These are phyloP conservation scores for Fusarium continuum DNA, from an alignment of 2,329 filamentous ascomycete species.

Conservation along the genomic window DNA sequence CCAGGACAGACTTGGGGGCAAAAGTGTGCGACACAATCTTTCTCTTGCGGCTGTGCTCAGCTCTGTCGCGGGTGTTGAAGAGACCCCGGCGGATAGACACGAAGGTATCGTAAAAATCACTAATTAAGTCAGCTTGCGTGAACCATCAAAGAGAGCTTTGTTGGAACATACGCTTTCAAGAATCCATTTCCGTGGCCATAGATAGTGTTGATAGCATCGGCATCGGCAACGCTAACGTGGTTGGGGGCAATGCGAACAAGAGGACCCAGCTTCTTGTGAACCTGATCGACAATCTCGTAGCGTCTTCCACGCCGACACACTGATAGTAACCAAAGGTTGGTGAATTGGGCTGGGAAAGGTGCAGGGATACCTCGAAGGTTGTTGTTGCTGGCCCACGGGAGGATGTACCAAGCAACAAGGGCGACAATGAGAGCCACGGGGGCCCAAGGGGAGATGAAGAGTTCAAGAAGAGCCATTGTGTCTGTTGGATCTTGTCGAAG, in stretches of 20 bases:
- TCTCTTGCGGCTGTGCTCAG: slow-evolving; percentile 85
- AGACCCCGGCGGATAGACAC: slow-evolving; percentile 86
- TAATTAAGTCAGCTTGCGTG: slow-evolving; percentile 45
- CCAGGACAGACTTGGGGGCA: slow-evolving; percentile 78
- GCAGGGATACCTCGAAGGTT: slow-evolving; percentile 66
- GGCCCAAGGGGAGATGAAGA: slow-evolving; percentile 35
- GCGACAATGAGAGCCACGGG: slow-evolving; percentile 13
- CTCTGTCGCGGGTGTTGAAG: slow-evolving; percentile 87
- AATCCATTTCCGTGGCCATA: slow-evolving; percentile 85
- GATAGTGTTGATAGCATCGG: slow-evolving; percentile 75
- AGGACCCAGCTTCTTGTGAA: slow-evolving; percentile 78
- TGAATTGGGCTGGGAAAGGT: slow-evolving; percentile 71
- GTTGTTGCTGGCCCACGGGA: slow-evolving; percentile 60
- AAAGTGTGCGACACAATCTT: slow-evolving; percentile 94
- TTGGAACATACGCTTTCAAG: slow-evolving; percentile 66
- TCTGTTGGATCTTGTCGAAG: no score
- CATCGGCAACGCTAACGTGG: slow-evolving; percentile 84
- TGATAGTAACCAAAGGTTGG: slow-evolving; percentile 81
- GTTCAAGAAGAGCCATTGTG: slow-evolving; percentile 33
- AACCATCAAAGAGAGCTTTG: accelerated
- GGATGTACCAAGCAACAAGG: slow-evolving; percentile 28
- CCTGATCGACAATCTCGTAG: slow-evolving; percentile 70
- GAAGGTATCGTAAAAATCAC: slow-evolving; percentile 90
- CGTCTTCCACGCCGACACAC: slow-evolving; percentile 72
- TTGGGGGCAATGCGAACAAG: slow-evolving; percentile 85